These are phyloP conservation scores for Amphibolis antarctica DNA, from an alignment of 106 monocot species.

Conservation along the genomic window DNA sequence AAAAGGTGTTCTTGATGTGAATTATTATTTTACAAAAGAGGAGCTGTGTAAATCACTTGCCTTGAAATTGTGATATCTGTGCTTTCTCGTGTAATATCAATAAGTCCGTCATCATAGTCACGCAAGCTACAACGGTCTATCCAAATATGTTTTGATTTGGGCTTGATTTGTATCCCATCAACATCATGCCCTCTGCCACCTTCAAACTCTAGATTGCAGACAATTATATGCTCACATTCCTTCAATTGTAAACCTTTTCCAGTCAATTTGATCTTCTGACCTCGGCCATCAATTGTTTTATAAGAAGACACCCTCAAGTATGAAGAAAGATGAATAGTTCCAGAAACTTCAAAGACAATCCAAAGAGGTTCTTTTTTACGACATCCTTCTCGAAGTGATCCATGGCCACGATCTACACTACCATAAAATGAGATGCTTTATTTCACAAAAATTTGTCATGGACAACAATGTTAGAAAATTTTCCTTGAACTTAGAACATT, in stretches of 20 bases:
- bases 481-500: too few relatives aligned
- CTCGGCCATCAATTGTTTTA: constrained; percentile 86
- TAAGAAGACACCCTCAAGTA: constrained; percentile 56
- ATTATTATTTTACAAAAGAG: neutral
- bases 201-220: constrained; percentile 71
- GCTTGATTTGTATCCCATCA: constrained; percentile 85
- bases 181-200: constrained; percentile 80
- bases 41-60: constrained; percentile 9
- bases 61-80: constrained; percentile 87
- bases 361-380: constrained; percentile 56
- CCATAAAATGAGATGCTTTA: neutral
- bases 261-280: constrained; percentile 54
- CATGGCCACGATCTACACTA: constrained; percentile 56
- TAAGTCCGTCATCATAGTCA: constrained; percentile 64
- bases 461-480: neutral
- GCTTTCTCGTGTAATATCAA: constrained; percentile 75
- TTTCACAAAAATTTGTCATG: neutral
- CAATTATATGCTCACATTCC: constrained; percentile 74
- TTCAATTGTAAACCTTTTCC: constrained; percentile 66
- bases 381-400: constrained; percentile 87
- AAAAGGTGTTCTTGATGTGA: too few relatives aligned
- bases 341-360: constrained; percentile 93
- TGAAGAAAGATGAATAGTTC: constrained; percentile 57
- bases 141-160: constrained; percentile 74
- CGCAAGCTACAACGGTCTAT: constrained; percentile 66